Base-by-base conservation (phyloP, 2,329 filamentous ascomycete species). In the Dothidotthia symphoricarpi region DNA sequence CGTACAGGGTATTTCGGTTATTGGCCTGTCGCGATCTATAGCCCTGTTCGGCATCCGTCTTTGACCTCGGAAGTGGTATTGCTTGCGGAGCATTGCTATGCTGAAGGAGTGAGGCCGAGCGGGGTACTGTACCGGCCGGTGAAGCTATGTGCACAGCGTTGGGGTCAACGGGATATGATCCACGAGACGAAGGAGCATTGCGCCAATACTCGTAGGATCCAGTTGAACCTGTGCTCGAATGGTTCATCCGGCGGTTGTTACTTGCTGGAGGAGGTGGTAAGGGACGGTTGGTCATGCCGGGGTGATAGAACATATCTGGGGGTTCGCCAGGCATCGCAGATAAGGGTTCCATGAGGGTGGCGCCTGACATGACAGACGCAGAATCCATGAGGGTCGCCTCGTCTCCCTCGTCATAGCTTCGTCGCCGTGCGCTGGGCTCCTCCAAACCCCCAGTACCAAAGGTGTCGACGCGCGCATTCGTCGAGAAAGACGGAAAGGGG, bases 391-490 rank as follows among this genome's bases (percentile, higher is more conserved):
- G 57, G 5, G 63, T 65, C 30, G 68, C 76, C 64, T 97, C 93
- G 52, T 96, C 93, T 2, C 88, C 91, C 61, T 95, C 88, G 53
- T 97, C 91, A 55, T 93, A 96, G 67, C 89, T 96, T 55, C 89
- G 74, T 43, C 88, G 80, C 49, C 89, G 71, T 6, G 59, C 75
- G 33, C 75, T 81, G 2, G 90, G 89, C 41, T 86, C 80, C 45
- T 89, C 82, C 17, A 96, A 69, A 1, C 93, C 93, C 27, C 91
- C 93, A n/a, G 89, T 96, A 6, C 87, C 90, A 33, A 81, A 86
- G 31, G 88, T 89, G 65, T 97, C 91, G 34, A 95, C 85, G 36
- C 86, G 79, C 5, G 85, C 88, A 37, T 82, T 76, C 11, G 64
- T 73, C 37, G 69, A 71, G 49, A 80, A 75, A 8, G 75, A 72